Evolutionary conservation across 495 filamentous ascomycete species (phyloP).

Genomic region (Penicillium atrosanguineum): DNA sequence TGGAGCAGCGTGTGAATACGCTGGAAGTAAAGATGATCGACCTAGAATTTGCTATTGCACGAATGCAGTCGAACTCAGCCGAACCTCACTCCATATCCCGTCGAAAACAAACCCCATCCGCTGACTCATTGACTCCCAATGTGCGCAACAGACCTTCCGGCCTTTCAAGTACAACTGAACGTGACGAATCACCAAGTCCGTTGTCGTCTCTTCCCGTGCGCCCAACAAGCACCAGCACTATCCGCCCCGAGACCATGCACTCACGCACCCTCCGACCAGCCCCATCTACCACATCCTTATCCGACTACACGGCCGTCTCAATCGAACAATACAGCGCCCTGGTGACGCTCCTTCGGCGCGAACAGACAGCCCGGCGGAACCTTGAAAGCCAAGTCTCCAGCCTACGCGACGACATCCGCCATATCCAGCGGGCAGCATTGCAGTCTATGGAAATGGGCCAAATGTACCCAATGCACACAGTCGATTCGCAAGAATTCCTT

Average conservation of each 20-base stretch:
- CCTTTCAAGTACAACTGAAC: slow-evolving; percentile 13
- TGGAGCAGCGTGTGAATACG: slow-evolving; percentile 52
- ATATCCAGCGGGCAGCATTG: slow-evolving; percentile 33
- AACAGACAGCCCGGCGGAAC: slow-evolving; percentile 53
- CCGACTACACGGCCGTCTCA: slow-evolving; percentile 41
- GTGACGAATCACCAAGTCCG: slow-evolving; percentile 26
- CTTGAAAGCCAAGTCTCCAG: slow-evolving; percentile 51
- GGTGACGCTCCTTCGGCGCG: slow-evolving; percentile 53
- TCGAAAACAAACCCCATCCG: slow-evolving; percentile 15
- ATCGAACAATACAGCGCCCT: slow-evolving; percentile 58
- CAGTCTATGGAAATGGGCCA: slow-evolving; percentile 33
- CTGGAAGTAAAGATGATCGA: slow-evolving; percentile 56
- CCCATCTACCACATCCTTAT: slow-evolving; percentile 33
- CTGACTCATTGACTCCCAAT: slow-evolving; percentile 12
- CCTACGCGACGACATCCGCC: slow-evolving; percentile 51
- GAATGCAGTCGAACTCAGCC: slow-evolving; percentile 42
- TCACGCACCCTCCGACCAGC: slow-evolving; percentile 29
- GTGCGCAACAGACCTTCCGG: slow-evolving; percentile 23
- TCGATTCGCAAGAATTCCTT: slow-evolving; percentile 36
- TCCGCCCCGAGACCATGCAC: slow-evolving; percentile 33
- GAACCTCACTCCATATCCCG: slow-evolving; percentile 13
- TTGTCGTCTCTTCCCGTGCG: slow-evolving; percentile 18
- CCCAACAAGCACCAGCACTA: slow-evolving; percentile 40
- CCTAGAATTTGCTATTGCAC: slow-evolving; percentile 53
- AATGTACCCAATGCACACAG: slow-evolving; percentile 37